Percentiles rank a stretch among this genome's conserved stretches.
phyloP scores from a whole-genome alignment of 2,329 filamentous ascomycete genomes.

The Arthrobotrys sphaeroides region DNA sequence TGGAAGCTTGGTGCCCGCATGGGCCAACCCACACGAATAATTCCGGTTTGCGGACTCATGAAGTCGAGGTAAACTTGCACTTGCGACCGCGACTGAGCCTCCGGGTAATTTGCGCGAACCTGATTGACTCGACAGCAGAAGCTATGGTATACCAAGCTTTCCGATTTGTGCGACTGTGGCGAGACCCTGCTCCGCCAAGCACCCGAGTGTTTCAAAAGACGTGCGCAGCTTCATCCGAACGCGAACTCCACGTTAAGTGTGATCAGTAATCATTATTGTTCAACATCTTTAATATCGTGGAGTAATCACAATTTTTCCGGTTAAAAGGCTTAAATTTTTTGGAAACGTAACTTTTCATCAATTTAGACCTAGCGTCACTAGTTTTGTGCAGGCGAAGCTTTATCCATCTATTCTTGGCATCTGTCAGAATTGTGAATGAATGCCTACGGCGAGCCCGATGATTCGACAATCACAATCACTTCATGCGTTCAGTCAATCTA shows the following conservation, averaged over 20 bases:
- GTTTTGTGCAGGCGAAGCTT: not conserved
- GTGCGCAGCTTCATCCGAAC: not conserved
- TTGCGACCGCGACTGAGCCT: not conserved
- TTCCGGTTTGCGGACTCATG: too few relatives aligned
- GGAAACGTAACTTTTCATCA: not conserved
- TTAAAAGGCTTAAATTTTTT: too few relatives aligned
- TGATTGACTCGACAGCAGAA: not conserved
- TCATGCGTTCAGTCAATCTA: not conserved
- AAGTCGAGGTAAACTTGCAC: not conserved
- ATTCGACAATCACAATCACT: not conserved
- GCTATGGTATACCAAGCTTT: not conserved
- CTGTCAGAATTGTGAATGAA: not conserved
- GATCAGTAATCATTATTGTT: not conserved
- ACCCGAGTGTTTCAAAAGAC: too few relatives aligned
- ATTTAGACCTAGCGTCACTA: not conserved
- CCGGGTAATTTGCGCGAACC: not conserved
- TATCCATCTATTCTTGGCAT: not conserved
- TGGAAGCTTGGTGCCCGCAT: too few relatives aligned
- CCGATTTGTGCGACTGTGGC: not conserved
- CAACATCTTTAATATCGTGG: too few relatives aligned
- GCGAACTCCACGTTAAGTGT: not conserved
- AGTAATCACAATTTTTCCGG: too few relatives aligned
- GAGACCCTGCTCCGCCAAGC: not conserved
- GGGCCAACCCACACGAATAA: too few relatives aligned
- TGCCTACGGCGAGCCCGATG: not conserved